Evolutionary conservation across 768 basidiomycete genomes (phyloP).

Genomic region (Leccinum fibrillosum): DNA sequence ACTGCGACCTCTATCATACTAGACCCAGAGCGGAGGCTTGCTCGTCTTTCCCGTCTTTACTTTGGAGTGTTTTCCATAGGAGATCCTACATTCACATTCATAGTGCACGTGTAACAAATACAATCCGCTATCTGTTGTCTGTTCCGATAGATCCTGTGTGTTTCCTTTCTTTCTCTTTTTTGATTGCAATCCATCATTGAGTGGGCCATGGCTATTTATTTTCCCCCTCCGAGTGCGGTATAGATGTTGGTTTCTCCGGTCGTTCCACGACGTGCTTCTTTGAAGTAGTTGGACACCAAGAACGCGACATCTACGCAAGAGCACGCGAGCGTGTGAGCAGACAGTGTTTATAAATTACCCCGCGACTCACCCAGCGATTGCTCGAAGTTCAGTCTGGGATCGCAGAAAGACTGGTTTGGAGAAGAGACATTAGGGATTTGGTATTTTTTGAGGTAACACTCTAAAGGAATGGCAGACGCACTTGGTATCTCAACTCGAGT

Average conservation of each 20-base stretch:
- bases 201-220: neutral
- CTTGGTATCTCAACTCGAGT: constrained; percentile 87
- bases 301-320: constrained; percentile 71
- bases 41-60: neutral
- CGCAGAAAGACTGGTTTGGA: constrained; percentile 73
- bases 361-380: constrained; percentile 79
- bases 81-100: neutral
- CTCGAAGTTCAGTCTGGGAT: constrained; percentile 91
- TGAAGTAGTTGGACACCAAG: constrained; percentile 77
- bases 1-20: too few relatives aligned
- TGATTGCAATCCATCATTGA: neutral
- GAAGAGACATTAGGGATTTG: neutral
- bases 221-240: constrained; percentile 28
- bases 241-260: constrained; percentile 25
- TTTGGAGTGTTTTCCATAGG: neutral
- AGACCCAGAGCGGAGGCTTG: too few relatives aligned
- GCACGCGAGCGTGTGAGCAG: neutral
- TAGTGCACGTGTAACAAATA: constrained; percentile 7
- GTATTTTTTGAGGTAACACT: too few relatives aligned
- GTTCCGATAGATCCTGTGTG: constrained; percentile 12
- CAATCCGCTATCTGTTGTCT: neutral
- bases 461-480: constrained; percentile 27
- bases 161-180: neutral
- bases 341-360: neutral
- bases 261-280: constrained; percentile 53